A percentile compares a stretch with the other conserved stretches of the same genome.
phyloP scores from a whole-genome alignment of 2,329 filamentous ascomycete genomes.

The Clarireedia paspali region DNA sequence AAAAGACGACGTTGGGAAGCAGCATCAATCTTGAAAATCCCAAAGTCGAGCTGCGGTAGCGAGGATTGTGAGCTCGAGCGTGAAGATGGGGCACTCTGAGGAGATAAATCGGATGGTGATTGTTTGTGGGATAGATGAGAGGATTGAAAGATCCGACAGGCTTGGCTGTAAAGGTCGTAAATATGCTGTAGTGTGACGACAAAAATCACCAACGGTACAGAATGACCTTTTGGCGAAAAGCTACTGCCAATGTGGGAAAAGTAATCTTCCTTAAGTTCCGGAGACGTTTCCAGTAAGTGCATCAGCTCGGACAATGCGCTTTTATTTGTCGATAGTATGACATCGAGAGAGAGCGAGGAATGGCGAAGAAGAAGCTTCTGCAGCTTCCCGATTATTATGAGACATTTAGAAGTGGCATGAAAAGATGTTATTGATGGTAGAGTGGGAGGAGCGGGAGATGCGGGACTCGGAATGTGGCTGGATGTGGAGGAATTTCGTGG shows the following conservation, averaged over 20 bases:
- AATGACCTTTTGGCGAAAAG: background rate
- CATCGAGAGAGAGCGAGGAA: slow-evolving; percentile 1
- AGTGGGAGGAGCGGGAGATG: background rate
- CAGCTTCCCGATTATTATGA: background rate
- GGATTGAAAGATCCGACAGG: background rate
- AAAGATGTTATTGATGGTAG: background rate
- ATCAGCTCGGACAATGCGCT: background rate
- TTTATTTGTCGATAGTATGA: slow-evolving; percentile 3
- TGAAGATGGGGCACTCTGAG: background rate
- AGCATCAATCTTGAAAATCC: background rate
- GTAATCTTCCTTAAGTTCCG: background rate
- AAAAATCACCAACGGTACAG: background rate
- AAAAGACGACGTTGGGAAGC: background rate
- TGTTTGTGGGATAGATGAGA: background rate
- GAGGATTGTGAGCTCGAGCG: background rate
- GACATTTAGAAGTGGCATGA: background rate
- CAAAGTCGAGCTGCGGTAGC: background rate
- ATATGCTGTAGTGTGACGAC: background rate
- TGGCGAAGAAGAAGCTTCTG: background rate
- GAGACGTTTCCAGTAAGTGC: background rate
- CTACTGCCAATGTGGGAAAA: background rate
- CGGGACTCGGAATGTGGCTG: background rate
- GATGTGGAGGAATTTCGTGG: too few species aligned
- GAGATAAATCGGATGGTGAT: background rate
- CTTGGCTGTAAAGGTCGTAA: slow-evolving; percentile 1